These are phyloP conservation scores for Umbellularia californica DNA, from an alignment of 164 flowering plant species.

Conservation along the genomic window DNA sequence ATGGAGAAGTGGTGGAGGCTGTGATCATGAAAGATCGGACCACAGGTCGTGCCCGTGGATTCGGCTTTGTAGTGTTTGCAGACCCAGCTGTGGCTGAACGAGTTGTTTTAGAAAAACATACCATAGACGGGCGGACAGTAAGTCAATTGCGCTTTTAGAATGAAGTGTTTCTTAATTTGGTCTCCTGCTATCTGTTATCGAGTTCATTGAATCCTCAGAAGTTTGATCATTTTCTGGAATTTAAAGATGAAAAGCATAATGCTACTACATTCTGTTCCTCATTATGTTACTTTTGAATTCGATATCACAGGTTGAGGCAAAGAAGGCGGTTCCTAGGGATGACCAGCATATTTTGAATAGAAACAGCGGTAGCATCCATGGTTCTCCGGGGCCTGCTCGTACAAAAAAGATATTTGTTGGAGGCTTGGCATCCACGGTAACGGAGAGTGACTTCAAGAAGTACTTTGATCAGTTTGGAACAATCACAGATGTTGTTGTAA, in stretches of 20 bases:
- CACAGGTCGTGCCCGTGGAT: conserved; percentile 90
- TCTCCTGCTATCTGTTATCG: neutral
- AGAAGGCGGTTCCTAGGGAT: conserved; percentile 80
- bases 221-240: neutral
- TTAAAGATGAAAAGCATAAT: neutral
- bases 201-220: neutral
- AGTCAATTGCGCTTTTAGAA: conserved; percentile 19
- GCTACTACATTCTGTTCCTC: neutral
- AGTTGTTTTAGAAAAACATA: conserved; percentile 76
- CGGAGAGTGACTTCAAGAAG: conserved; percentile 62
- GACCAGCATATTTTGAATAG: conserved; percentile 57
- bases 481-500: conserved; percentile 75
- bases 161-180: neutral
- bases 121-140: conserved; percentile 81
- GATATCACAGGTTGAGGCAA: conserved; percentile 68
- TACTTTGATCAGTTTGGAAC: conserved; percentile 78
- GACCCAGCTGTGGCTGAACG: conserved; percentile 84
- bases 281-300: conserved; percentile 1
- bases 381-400: conserved; percentile 59
- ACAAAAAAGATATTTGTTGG: conserved; percentile 83
- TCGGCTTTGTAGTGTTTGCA: conserved; percentile 82
- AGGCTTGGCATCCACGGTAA: conserved; percentile 75
- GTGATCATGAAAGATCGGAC: conserved; percentile 88
- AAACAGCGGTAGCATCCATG: conserved; percentile 37
- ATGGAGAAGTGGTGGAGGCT: conserved; percentile 89